Base-by-base conservation (phyloP, 164 flowering plant species). In the Piper betle region DNA sequence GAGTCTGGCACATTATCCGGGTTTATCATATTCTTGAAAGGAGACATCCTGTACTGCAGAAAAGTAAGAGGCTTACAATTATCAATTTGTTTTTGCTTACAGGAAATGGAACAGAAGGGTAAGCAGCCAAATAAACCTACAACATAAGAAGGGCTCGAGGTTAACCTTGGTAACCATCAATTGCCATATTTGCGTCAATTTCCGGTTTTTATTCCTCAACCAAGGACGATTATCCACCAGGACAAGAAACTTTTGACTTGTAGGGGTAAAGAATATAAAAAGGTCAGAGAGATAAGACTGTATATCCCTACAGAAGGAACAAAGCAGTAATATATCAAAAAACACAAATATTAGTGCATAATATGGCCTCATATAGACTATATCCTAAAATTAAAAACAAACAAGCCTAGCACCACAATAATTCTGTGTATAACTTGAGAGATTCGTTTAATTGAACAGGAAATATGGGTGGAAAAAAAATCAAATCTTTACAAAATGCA, bases 1-100 rank as follows among this genome's bases (percentile, higher is more conserved):
- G 63, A 55, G 66, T 61, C 59, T 61, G 59, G 58, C 46, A 55
- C 58, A 52, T 19, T 53, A 33, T 39, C 53, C 39, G 56, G 66
- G 3, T 62, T 48, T 59, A 57, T 71, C 48, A 69, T 64, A 66
- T 68, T 74, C 62, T 55, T 66, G 46, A 74, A 74, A 39, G 77
- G 77, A 43, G 74, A 74, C 69, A 62, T 60, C 61, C 77, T 68
- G 72, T 63, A 74, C 77, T 74, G 72, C 60, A 71, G 11, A 65
- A 40, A 57, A 61, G 18, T 3, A 61, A 39, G 40, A 4, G 17
- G 58, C 15, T 8, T 19, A 55, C 38, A n/a, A 59, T 20, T 17
- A 41, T 33, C 19, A n/a, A 16, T 10, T 55, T 1, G 37, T 19
- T 39, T 46, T 33, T 3, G 10, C 16, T 38, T 19, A 9, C 1